Evolutionary conservation across 176 grass and related monocot genomes (phyloP).

Genomic region (Paspalum vaginatum): DNA sequence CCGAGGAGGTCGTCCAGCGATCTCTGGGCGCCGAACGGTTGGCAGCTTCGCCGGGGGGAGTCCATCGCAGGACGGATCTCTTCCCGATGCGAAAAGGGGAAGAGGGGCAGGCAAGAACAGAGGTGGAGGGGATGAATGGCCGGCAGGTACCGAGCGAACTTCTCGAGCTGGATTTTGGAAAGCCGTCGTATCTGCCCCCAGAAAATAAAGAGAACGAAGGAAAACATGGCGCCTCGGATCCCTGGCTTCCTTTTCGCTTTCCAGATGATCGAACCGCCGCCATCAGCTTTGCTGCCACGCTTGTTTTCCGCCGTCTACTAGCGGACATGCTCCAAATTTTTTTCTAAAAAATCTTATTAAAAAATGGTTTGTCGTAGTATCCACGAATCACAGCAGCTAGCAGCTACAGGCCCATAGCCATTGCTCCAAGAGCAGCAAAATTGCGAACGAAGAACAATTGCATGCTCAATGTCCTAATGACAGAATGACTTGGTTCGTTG

Average conservation of each 20-base stretch:
- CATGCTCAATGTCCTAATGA: too few species aligned
- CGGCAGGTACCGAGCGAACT: neutral
- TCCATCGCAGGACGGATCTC: constrained; percentile 43
- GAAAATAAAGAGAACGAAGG: neutral
- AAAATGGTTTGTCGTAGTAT: too few species aligned
- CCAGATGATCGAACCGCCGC: too few species aligned
- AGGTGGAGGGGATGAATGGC: constrained; percentile 11
- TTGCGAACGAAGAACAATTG: too few species aligned
- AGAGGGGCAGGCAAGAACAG: neutral
- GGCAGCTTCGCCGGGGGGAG: constrained; percentile 9
- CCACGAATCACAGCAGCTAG: too few species aligned
- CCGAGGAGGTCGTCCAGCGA: constrained; percentile 55
- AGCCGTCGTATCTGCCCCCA: neutral
- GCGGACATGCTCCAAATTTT: too few species aligned
- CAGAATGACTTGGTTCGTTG: too few species aligned
- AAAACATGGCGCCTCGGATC: neutral
- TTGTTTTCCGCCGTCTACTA: too few species aligned
- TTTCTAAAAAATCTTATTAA: too few species aligned
- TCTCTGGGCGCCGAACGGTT: constrained; percentile 42
- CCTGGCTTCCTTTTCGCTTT: neutral
- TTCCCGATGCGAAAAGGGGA: neutral
- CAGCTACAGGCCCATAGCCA: too few species aligned
- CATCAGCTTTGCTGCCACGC: too few species aligned
- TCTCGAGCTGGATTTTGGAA: constrained; percentile 8
- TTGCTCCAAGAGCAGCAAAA: too few species aligned